These are phyloP conservation scores for Flagelloscypha sp. DNA, from an alignment of 768 basidiomycete species.

Conservation along the genomic window DNA sequence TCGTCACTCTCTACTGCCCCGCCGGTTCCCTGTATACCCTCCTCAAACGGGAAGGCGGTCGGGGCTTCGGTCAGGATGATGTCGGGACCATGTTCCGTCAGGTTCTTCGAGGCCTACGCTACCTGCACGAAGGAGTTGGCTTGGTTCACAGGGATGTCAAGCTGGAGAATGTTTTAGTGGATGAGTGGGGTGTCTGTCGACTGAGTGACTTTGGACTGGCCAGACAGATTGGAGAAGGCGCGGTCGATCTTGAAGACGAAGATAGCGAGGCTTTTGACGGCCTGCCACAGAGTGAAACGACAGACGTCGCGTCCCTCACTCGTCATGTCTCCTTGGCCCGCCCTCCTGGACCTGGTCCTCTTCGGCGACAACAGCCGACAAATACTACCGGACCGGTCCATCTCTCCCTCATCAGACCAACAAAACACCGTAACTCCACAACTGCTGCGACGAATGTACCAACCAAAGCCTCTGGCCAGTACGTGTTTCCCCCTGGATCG, in stretches of 20 bases:
- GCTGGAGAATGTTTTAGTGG: conserved; percentile 92
- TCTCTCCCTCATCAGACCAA: neutral
- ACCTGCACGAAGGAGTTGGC: conserved; percentile 68
- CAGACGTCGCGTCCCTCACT: conserved; percentile 16
- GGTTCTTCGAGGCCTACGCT: conserved; percentile 73
- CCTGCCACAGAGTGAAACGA: conserved; percentile 14
- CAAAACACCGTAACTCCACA: conserved; percentile 28
- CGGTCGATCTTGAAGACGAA: conserved; percentile 26
- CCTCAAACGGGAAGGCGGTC: conserved; percentile 59
- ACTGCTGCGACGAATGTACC: conserved; percentile 26
- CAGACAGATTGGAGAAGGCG: conserved; percentile 52
- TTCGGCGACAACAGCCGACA: too few species aligned
- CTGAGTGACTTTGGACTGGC: conserved; percentile 84
- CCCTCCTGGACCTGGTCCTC: conserved; percentile 41
- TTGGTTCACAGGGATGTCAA: conserved; percentile 94
- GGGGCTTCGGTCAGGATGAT: conserved; percentile 68
- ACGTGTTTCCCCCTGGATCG: conserved; percentile 66
- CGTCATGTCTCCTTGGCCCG: conserved; percentile 28
- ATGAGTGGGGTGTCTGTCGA: conserved; percentile 80
- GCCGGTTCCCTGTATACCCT: conserved; percentile 83
- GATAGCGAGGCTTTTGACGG: conserved; percentile 27
- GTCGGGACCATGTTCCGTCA: conserved; percentile 82
- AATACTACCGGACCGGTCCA: conserved; percentile 7
- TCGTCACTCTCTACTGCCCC: conserved; percentile 78
- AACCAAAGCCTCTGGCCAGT: conserved; percentile 21